Evolutionary conservation across 1,139 yeast genomes (phyloP).

Genomic region (Groenewaldozyma auringiensis): DNA sequence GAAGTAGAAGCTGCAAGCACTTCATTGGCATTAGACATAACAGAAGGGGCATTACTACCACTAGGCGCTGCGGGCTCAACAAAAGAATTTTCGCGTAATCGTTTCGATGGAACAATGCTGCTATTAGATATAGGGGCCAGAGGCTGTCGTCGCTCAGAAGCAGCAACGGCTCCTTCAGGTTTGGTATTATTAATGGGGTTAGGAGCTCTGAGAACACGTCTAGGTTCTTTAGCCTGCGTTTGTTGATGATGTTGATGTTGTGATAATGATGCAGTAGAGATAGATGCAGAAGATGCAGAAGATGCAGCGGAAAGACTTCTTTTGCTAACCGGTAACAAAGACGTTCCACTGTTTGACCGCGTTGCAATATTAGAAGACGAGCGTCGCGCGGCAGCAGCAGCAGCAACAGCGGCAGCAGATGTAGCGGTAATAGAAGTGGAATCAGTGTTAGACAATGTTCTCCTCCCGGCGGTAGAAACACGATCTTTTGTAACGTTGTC

Average conservation of each 20-base stretch:
- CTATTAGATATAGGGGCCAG: not conserved
- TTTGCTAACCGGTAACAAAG: not conserved
- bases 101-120: not conserved
- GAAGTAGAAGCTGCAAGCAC: no score
- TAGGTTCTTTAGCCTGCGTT: not conserved
- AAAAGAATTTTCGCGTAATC: slow-evolving; percentile 2
- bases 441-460: not conserved
- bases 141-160: not conserved
- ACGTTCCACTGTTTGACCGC: not conserved
- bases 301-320: not conserved
- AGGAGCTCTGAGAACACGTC: not conserved
- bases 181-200: not conserved
- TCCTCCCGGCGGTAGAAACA: not conserved
- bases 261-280: not conserved
- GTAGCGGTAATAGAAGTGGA: not conserved
- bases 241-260: not conserved
- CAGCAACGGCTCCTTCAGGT: not conserved
- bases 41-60: not conserved
- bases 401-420: not conserved
- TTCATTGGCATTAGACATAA: not conserved
- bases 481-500: not conserved
- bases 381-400: not conserved
- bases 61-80: not conserved
- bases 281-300: not conserved
- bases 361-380: not conserved